Conservation (phyloP, 345 rosid genomes). For the Salix dunnii region DNA sequence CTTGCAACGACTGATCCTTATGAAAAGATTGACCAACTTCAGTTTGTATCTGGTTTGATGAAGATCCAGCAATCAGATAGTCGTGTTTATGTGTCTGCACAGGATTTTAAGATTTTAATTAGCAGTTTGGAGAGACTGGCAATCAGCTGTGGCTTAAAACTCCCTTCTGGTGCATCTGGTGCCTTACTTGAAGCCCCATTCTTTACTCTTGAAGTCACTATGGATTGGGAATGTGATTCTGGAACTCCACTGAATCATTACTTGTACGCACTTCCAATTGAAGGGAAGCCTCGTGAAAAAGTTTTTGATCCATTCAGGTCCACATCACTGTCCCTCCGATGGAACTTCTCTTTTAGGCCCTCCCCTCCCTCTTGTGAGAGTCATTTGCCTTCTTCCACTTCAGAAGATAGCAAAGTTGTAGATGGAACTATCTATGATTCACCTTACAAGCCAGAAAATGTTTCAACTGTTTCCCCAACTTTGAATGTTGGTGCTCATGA, state of each 20-base stretch:
- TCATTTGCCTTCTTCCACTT: conserved; percentile 38
- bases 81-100: conserved; percentile 62
- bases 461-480: conserved; percentile 44
- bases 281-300: conserved; percentile 74
- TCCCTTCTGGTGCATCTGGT: conserved; percentile 48
- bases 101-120: conserved; percentile 68
- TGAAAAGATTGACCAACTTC: conserved; percentile 90
- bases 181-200: conserved; percentile 70
- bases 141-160: conserved; percentile 53
- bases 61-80: conserved; percentile 96
- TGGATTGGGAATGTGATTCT: conserved; percentile 95
- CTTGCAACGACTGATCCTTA: conserved; percentile 95
- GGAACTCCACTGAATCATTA: conserved; percentile 88
- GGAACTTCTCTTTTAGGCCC: conserved; percentile 87
- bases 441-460: conserved; percentile 42
- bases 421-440: conserved; percentile 33
- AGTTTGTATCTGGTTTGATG: conserved; percentile 57
- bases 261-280: conserved; percentile 78
- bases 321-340: conserved; percentile 83
- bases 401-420: conserved; percentile 29
- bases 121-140: conserved; percentile 92
- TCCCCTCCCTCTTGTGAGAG: conserved; percentile 28
- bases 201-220: conserved; percentile 76
- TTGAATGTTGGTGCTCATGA: conserved; percentile 92
- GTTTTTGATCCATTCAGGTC: conserved; percentile 95